phyloP scores from a whole-genome alignment of 1,139 yeast species.

The Geotrichum cucujoidarum region DNA sequence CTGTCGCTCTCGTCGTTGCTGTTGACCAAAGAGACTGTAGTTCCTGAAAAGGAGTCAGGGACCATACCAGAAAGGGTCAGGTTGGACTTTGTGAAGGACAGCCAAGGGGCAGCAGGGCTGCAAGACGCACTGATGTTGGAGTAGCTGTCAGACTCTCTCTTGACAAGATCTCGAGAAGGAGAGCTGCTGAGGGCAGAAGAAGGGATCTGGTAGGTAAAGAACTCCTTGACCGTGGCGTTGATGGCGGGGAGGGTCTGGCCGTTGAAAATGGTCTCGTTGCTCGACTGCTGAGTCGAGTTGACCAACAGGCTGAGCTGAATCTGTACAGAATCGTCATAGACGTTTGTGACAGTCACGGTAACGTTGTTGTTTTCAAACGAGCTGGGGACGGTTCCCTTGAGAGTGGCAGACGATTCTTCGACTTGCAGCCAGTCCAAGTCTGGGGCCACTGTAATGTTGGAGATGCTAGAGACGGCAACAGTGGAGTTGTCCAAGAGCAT shows the following conservation, averaged over 20 bases:
- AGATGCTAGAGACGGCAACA: conserved; percentile 50
- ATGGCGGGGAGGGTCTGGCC: conserved; percentile 34
- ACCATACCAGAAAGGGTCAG: conserved; percentile 16
- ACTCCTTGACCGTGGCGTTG: conserved; percentile 62
- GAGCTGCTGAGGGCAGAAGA: conserved; percentile 6
- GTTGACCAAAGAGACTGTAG: conserved; percentile 12
- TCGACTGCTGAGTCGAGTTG: not conserved
- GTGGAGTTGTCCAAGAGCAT: conserved; percentile 55
- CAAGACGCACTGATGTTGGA: conserved; percentile 8
- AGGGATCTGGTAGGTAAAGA: conserved; percentile 56
- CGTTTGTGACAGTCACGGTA: conserved; percentile 54
- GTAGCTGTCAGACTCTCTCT: not conserved
- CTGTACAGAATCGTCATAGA: conserved; percentile 58
- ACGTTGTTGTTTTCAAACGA: conserved; percentile 39
- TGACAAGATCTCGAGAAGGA: not conserved
- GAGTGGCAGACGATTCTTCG: conserved; percentile 37
- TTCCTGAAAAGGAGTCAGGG: conserved; percentile 15
- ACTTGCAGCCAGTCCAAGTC: conserved; percentile 48
- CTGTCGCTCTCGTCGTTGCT: not conserved
- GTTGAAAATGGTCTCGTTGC: conserved; percentile 14
- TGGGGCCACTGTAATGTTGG: conserved; percentile 42
- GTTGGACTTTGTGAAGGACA: conserved; percentile 10
- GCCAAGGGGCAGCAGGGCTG: conserved; percentile 16
- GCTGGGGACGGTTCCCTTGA: conserved; percentile 51
- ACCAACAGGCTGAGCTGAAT: conserved; percentile 45